Base-by-base conservation (phyloP, 2,329 filamentous ascomycete genomes). In the Fusarium begoniae region DNA sequence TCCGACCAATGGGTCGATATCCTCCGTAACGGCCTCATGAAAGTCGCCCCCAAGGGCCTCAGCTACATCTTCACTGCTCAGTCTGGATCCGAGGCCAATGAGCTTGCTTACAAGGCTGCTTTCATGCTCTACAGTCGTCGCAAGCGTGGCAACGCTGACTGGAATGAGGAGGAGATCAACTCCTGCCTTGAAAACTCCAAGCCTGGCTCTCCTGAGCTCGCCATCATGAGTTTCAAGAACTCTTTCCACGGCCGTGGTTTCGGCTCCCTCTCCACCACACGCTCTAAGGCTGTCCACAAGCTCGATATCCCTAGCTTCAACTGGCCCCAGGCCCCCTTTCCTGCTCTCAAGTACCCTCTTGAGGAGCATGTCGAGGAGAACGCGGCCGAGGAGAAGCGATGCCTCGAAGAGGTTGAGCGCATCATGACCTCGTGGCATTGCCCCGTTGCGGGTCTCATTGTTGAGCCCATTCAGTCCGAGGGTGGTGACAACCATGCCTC, bases 231-330 rank as follows among this genome's bases (percentile, higher is more conserved):
- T 73, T 96, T 96, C 88, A 91, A 89, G 82, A 89, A 90, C 77
- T 93, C 85, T 55, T 96, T 96, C 87, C 93, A 96, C 83, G 93
- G 93, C 69, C 92, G 93, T 78, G 89, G 94, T 53, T 95, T 96
- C 80, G 93, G 92, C 77, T 91, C 88, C 72, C 86, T 96, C 62
- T 93, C 91, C 68, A 95, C 93, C 73, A 96, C 93, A 38, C 91
- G 93, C 80, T 93, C 90, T 82, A 95, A 95, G 86, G 88, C 93
- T 62, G 93, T 96, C 76, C 93, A 96, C 87, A 96, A 96, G 84
- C 87, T 96, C 75, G 93, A 96, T 81, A 95, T 96, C 75, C 93
- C 93, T n/a, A 92, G 93, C 69, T 96, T 96, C 81, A 91, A 95
- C 85, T 96, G 93, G 93, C 93, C 93, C 59, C 92, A 94, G 83